Evolutionary conservation across 2,329 filamentous ascomycete genomes (phyloP), one percentile per base, ranked within the genome.

Genomic region (Cyphellophora attinorum): DNA sequence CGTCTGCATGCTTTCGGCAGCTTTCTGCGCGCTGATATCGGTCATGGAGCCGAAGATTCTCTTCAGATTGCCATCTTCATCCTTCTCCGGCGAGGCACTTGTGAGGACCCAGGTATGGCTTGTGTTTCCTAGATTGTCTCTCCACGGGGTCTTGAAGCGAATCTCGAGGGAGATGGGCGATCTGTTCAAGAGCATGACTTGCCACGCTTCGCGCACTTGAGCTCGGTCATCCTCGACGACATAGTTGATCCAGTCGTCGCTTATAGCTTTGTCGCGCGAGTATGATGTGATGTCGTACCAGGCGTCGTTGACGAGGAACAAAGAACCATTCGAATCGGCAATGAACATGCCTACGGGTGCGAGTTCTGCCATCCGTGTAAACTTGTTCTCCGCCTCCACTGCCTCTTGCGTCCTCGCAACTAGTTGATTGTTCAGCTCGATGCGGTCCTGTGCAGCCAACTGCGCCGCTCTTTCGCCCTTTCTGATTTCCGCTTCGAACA

Each of bases 331-430:
- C 1, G 73, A 68, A 50, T 85, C 73, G n/a, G 82, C 81, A 46
- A 91, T 88, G 54, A 89, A 89, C 61, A 93, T 80, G 17, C 84
- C 85, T 1, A 88, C 83, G 0, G 84, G 84, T 0, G 82, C 81
- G 44, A 85, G 84, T 51, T 88, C 83, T 2, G 84, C 82, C 81
- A 91, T 86, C 29, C 82, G 70, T 1, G 81, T 85, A 52, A 91
- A 91, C 38, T 80, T 79, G 19, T 81, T 79, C 54, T 91, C 84
- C 52, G 76, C 70, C 37, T 72, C 69, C 16, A 64, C 62, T 3
- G 68, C 70, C 52, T 74, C 67, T 51, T 72, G 65, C 2, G 70
- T 73, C 31, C 68, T 59, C 18, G 80, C 66, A 28, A 77, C 76
- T 11, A 91, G 67, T 52, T 89, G 80, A 53, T 84, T 72, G 0